phyloP scores from a whole-genome alignment of 495 filamentous ascomycete genomes.

The Cladorrhinum samala region DNA sequence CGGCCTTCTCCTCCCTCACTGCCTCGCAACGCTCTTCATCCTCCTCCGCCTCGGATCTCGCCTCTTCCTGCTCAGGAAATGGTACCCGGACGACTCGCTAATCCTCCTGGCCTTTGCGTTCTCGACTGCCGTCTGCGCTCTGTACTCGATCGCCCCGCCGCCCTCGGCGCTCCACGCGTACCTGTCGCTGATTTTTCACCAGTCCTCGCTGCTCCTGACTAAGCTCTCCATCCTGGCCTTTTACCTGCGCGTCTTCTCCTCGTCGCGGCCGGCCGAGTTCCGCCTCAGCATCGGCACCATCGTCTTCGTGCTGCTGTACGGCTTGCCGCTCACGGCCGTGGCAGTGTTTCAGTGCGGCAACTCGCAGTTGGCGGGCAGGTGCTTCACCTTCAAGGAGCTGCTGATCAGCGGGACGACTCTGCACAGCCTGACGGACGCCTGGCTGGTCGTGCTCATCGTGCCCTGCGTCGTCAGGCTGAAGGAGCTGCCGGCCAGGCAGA shows the following conservation, averaged over 20 bases:
- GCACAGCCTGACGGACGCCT: conserved; percentile 31
- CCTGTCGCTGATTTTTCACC: conserved; percentile 27
- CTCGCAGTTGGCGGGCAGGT: too few relatives aligned
- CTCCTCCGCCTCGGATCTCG: conserved; percentile 22
- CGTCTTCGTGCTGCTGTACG: conserved; percentile 20
- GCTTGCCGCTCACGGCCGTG: conserved; percentile 10
- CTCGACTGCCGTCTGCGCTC: conserved; percentile 24
- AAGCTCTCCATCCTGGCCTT: conserved; percentile 37
- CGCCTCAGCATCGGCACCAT: conserved; percentile 8
- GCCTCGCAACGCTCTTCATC: conserved; percentile 25
- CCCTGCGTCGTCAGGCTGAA: conserved; percentile 29
- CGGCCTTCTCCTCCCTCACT: conserved; percentile 26
- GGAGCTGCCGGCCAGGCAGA: conserved; percentile 28
- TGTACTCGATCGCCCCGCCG: conserved; percentile 21
- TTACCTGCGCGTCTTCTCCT: conserved; percentile 35
- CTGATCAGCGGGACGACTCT: conserved; percentile 28
- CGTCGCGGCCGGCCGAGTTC: too few relatives aligned
- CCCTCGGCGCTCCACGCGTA: conserved; percentile 19
- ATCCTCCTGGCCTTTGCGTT: conserved; percentile 22
- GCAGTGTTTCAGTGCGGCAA: background rate
- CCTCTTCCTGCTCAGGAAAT: conserved; percentile 23
- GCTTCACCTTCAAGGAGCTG: conserved; percentile 29
- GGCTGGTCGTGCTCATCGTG: conserved; percentile 32
- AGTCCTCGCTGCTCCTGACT: conserved; percentile 32
- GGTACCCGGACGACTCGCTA: conserved; percentile 29